Evolutionary conservation across 2,329 filamentous ascomycete genomes (phyloP).

Genomic region (Aspergillus carbonarius): DNA sequence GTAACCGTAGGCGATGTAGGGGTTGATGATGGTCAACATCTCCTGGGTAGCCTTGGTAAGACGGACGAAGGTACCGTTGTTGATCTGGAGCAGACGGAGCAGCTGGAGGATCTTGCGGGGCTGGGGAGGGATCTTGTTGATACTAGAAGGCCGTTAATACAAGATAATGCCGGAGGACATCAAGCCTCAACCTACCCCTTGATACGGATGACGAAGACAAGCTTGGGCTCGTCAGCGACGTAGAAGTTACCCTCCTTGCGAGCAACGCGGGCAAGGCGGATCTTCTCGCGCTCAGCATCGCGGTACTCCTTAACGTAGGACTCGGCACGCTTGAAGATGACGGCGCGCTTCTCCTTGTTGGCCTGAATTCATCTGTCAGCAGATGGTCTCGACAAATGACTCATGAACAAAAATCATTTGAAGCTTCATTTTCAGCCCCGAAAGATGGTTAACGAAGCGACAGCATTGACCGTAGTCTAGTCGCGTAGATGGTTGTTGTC

Average conservation of each 20-base stretch:
- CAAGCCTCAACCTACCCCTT: constrained; percentile 68
- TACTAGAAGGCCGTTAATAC: constrained; percentile 58
- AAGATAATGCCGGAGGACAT: too few relatives aligned
- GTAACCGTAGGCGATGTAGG: constrained; percentile 98
- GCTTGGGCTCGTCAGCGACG: constrained; percentile 89
- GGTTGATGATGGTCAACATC: constrained; percentile 98
- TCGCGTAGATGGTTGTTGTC: constrained; percentile 80
- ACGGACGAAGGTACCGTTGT: constrained; percentile 98
- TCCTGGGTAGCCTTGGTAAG: constrained; percentile 96
- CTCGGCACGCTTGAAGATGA: constrained; percentile 99
- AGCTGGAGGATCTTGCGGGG: constrained; percentile 99
- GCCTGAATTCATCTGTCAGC: constrained; percentile 58
- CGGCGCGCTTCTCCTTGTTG: constrained; percentile 97
- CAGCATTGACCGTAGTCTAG: constrained; percentile 97
- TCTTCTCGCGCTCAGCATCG: constrained; percentile 96
- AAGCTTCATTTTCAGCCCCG: constrained; percentile 69
- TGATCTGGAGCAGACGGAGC: constrained; percentile 99
- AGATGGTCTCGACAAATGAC: constrained; percentile 15
- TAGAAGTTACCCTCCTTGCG: constrained; percentile 93
- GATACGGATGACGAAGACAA: constrained; percentile 98
- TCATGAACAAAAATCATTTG: constrained; percentile 15
- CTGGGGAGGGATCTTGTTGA: constrained; percentile 99
- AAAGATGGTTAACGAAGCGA: constrained; percentile 63
- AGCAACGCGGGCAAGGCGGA: constrained; percentile 84
- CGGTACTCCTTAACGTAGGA: constrained; percentile 99